Conservation (phyloP, 345 rosid genomes). For the Nasturtium officinale region DNA sequence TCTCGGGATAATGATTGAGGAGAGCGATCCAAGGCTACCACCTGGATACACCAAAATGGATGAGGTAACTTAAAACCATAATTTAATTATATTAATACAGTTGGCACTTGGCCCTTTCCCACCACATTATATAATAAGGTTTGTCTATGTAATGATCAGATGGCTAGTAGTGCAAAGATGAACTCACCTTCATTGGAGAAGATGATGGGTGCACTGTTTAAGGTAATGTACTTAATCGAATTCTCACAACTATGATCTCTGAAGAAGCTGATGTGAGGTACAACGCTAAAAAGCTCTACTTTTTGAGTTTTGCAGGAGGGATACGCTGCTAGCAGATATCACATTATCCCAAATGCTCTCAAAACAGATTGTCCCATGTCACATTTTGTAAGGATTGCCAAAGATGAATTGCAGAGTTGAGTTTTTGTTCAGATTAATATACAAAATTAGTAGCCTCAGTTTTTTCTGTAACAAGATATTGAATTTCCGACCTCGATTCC, state of each 20-base stretch:
- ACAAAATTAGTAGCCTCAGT: not conserved
- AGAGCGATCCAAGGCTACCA: constrained; percentile 77
- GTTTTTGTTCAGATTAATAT: not conserved
- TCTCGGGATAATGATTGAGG: constrained; percentile 69
- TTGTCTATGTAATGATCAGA: constrained; percentile 44
- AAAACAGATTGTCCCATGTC: constrained; percentile 78
- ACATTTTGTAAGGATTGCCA: constrained; percentile 58
- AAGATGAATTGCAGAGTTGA: constrained; percentile 30
- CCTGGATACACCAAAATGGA: constrained; percentile 87
- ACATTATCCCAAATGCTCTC: constrained; percentile 67
- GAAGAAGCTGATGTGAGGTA: not conserved
- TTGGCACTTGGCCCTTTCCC: not conserved
- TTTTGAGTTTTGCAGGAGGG: constrained; percentile 62
- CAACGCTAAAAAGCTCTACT: not conserved
- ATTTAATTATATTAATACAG: not conserved
- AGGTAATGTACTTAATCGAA: constrained; percentile 44
- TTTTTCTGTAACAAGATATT: not conserved
- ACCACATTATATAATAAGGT: not conserved
- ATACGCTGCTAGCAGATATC: constrained; percentile 74
- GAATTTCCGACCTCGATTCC: too few relatives aligned
- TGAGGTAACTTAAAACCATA: constrained; percentile 50
- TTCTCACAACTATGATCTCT: not conserved
- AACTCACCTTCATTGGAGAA: constrained; percentile 68
- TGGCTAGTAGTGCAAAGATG: constrained; percentile 80
- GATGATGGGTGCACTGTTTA: constrained; percentile 56